phyloP scores from a whole-genome alignment of 2,329 filamentous ascomycete species.

The Ophiostoma australiae region DNA sequence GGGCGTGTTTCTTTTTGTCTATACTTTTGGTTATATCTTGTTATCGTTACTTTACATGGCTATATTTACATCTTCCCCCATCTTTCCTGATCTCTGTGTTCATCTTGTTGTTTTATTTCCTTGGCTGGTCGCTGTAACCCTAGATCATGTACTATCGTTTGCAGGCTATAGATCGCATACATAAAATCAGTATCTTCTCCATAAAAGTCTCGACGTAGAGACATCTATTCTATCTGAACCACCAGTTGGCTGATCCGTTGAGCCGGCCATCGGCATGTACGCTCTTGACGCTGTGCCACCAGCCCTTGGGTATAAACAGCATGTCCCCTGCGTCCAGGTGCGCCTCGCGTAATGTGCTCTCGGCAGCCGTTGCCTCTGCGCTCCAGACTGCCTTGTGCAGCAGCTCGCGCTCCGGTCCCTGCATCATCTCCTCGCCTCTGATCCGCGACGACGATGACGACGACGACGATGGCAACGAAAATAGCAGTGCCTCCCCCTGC shows the following conservation, averaged over 20 bases:
- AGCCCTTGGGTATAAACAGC: slow-evolving; percentile 73
- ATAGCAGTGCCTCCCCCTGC: slow-evolving; percentile 15
- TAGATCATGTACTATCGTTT: background rate
- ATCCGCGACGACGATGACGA: slow-evolving; percentile 43
- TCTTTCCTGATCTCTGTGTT: background rate
- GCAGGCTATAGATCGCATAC: background rate
- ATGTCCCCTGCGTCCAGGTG: slow-evolving; percentile 61
- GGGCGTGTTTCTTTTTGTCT: background rate
- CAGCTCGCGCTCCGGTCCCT: slow-evolving; percentile 61
- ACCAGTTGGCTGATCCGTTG: slow-evolving; percentile 63
- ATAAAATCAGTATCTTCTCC: background rate
- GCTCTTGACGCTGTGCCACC: slow-evolving; percentile 82
- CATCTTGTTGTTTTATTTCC: slow-evolving; percentile 1
- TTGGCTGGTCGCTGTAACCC: background rate
- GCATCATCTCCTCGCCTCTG: slow-evolving; percentile 87
- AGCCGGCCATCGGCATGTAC: slow-evolving; percentile 41
- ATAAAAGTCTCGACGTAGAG: background rate
- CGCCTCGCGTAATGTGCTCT: slow-evolving; percentile 44
- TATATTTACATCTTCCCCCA: background rate
- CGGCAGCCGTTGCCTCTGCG: background rate
- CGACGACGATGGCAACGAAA: slow-evolving; percentile 30
- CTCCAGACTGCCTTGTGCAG: slow-evolving; percentile 69
- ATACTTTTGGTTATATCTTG: background rate
- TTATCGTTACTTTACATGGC: background rate
- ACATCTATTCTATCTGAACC: slow-evolving; percentile 55